These are phyloP conservation scores for Penicillium crustosum DNA, from an alignment of 2,329 filamentous ascomycete genomes.

Conservation along the genomic window DNA sequence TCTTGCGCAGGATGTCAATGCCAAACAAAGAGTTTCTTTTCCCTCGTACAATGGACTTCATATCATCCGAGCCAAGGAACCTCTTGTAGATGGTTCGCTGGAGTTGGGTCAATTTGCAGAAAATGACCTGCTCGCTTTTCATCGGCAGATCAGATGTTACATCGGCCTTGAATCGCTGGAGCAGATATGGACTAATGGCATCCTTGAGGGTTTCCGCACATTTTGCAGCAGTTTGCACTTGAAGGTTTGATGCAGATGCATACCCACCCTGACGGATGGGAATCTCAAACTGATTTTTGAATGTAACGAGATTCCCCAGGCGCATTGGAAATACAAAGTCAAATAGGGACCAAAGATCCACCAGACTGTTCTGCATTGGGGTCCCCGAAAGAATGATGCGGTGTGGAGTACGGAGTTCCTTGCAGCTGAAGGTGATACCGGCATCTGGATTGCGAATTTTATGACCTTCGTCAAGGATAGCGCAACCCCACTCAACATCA, in stretches of 20 bases:
- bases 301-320: slow-evolving; percentile 85
- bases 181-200: slow-evolving; percentile 85
- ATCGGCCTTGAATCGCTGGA: slow-evolving; percentile 90
- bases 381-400: slow-evolving; percentile 93
- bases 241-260: slow-evolving; percentile 88
- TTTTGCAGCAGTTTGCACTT: slow-evolving; percentile 90
- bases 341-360: slow-evolving; percentile 94
- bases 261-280: slow-evolving; percentile 93
- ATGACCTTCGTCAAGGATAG: slow-evolving; percentile 93
- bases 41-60: slow-evolving; percentile 74
- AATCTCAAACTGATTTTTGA: slow-evolving; percentile 87
- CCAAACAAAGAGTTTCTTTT: slow-evolving; percentile 81
- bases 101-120: slow-evolving; percentile 82
- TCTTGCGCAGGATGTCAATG: slow-evolving; percentile 88
- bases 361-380: slow-evolving; percentile 95
- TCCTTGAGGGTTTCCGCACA: slow-evolving; percentile 94
- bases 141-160: slow-evolving; percentile 91
- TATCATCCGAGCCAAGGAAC: slow-evolving; percentile 80
- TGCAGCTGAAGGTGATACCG: slow-evolving; percentile 90
- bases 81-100: slow-evolving; percentile 78
- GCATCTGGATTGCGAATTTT: slow-evolving; percentile 98
- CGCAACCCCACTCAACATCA: slow-evolving; percentile 85
- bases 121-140: slow-evolving; percentile 94
- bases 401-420: slow-evolving; percentile 86
- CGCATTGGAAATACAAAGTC: slow-evolving; percentile 98